Evolutionary conservation across 2,329 filamentous ascomycete species (phyloP).

Genomic region (Periconia sp.): DNA sequence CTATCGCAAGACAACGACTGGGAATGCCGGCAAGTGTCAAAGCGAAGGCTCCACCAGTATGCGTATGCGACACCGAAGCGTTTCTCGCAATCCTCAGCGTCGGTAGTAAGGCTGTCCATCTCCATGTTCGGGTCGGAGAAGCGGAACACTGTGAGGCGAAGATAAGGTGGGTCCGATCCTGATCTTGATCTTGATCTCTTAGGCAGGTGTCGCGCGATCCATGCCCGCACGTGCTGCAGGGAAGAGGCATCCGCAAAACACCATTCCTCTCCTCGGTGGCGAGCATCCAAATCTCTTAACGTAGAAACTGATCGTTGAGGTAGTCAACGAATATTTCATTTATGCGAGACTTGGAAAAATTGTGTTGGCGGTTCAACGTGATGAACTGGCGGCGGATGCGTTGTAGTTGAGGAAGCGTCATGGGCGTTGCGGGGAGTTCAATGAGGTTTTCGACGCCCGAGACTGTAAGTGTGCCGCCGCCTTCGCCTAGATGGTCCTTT

Average conservation of each 20-base stretch:
- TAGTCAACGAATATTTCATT: slow-evolving; percentile 48
- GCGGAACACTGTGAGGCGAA: slow-evolving; percentile 8
- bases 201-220: slow-evolving; percentile 2
- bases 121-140: slow-evolving; percentile 5
- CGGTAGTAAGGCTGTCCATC: neutral
- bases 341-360: slow-evolving; percentile 47
- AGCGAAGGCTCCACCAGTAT: neutral
- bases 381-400: slow-evolving; percentile 79
- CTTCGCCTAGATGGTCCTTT: slow-evolving; percentile 67
- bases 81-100: slow-evolving; percentile 1
- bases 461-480: slow-evolving; percentile 64
- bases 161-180: slow-evolving; percentile 1
- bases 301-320: slow-evolving; percentile 44
- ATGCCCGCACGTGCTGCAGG: neutral
- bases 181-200: no score
- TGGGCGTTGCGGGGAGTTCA: slow-evolving; percentile 68
- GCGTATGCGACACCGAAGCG: slow-evolving; percentile 9
- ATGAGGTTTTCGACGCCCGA: slow-evolving; percentile 63
- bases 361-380: slow-evolving; percentile 72
- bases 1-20: neutral
- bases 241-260: neutral
- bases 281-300: slow-evolving; percentile 20
- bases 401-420: slow-evolving; percentile 78
- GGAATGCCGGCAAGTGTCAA: neutral
- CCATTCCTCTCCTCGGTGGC: neutral